These are phyloP conservation scores for Oryza australiensis DNA, from an alignment of 176 grass and related monocot genomes.

Conservation along the genomic window DNA sequence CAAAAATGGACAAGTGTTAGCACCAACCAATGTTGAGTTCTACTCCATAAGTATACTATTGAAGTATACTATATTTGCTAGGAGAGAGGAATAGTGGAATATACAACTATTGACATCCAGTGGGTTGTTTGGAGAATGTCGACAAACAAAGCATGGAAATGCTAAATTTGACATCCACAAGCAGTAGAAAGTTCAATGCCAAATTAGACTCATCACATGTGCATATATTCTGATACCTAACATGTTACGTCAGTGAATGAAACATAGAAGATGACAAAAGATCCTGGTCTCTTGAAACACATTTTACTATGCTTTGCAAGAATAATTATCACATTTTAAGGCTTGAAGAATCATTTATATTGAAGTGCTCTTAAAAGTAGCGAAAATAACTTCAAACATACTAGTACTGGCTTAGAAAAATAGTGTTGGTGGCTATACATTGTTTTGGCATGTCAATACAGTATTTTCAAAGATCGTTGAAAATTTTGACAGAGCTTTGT, in stretches of 20 bases:
- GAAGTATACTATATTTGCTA: too few relatives aligned
- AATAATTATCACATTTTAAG: not conserved
- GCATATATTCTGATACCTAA: not conserved
- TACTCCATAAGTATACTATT: not conserved
- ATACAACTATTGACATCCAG: not conserved
- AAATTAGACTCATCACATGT: too few relatives aligned
- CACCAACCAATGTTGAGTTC: not conserved
- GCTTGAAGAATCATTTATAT: too few relatives aligned
- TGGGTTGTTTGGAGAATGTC: not conserved
- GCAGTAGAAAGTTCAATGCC: too few relatives aligned
- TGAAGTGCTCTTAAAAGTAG: not conserved
- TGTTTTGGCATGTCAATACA: not conserved
- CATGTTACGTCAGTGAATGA: not conserved
- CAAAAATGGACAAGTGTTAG: not conserved
- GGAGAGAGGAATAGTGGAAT: not conserved
- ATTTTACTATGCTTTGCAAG: constrained; percentile 8
- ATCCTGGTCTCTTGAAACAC: not conserved
- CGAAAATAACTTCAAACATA: not conserved
- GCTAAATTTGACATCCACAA: too few relatives aligned
- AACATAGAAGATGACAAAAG: not conserved
- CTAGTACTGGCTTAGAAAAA: not conserved
- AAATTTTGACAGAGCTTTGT: not conserved
- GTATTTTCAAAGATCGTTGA: not conserved
- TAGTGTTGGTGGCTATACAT: not conserved
- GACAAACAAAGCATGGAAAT: not conserved